phyloP scores from a whole-genome alignment of 2,329 filamentous ascomycete species.

The Didymellaceae sp. region DNA sequence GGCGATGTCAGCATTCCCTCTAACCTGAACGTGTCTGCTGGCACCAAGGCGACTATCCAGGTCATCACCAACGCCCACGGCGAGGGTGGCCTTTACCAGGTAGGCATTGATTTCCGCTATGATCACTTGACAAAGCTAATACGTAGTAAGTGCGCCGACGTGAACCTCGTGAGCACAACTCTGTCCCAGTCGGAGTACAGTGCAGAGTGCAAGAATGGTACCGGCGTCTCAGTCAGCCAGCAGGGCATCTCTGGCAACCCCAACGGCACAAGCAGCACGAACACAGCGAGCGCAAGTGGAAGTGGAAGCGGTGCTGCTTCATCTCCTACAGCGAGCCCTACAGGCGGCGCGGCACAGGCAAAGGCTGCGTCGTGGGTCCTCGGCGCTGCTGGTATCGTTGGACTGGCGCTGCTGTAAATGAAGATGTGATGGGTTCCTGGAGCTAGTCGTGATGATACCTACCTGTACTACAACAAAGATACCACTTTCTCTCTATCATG shows the following conservation, averaged over 20 bases:
- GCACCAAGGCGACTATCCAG: slow-evolving; percentile 70
- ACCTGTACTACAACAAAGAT: slow-evolving; percentile 3
- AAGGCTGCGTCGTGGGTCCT: slow-evolving; percentile 43
- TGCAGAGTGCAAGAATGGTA: slow-evolving; percentile 65
- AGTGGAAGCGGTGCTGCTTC: slow-evolving; percentile 26
- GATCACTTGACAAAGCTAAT: slow-evolving; percentile 16
- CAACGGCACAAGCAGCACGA: slow-evolving; percentile 54
- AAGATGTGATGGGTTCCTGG: neutral
- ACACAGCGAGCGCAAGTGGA: slow-evolving; percentile 37
- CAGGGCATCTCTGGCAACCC: slow-evolving; percentile 54
- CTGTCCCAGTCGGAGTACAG: slow-evolving; percentile 53
- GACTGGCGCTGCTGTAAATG: slow-evolving; percentile 36
- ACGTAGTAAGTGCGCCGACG: slow-evolving; percentile 69
- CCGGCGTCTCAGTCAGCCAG: slow-evolving; percentile 57
- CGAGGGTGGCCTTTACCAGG: slow-evolving; percentile 69
- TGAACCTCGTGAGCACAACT: slow-evolving; percentile 66
- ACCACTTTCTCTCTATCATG: neutral
- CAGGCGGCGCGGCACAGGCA: slow-evolving; percentile 37
- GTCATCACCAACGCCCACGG: slow-evolving; percentile 68
- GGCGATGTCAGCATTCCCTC: slow-evolving; percentile 63
- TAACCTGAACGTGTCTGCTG: slow-evolving; percentile 61
- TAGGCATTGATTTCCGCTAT: slow-evolving; percentile 34
- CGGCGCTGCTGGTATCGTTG: slow-evolving; percentile 45
- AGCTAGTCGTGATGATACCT: slow-evolving; percentile 2
- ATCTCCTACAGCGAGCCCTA: slow-evolving; percentile 19